phyloP scores from a whole-genome alignment of 129 eudicot species.

The Calendula officinalis region DNA sequence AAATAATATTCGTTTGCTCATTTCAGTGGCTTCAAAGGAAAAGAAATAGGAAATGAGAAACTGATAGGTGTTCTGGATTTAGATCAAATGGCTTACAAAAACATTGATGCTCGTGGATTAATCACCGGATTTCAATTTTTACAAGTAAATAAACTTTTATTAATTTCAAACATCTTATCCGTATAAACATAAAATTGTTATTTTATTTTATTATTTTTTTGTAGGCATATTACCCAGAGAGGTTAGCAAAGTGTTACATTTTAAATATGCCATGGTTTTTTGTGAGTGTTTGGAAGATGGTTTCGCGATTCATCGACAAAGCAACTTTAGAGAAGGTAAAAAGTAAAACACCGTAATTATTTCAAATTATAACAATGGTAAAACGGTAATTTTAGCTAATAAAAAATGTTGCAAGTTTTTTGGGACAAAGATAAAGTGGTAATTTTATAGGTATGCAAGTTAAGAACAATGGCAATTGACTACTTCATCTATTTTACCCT shows the following conservation, averaged over 20 bases:
- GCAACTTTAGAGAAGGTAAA: constrained; percentile 63
- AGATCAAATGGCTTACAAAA: constrained; percentile 47
- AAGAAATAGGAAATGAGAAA: constrained; percentile 72
- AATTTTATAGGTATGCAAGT: not conserved
- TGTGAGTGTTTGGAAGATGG: constrained; percentile 54
- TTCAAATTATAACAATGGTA: not conserved
- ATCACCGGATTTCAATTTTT: constrained; percentile 78
- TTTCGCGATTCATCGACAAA: constrained; percentile 54
- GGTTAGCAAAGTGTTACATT: constrained; percentile 49
- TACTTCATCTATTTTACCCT: not conserved
- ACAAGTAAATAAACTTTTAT: constrained; percentile 43
- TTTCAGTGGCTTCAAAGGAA: constrained; percentile 60
- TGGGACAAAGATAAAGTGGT: not conserved
- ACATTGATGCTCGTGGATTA: constrained; percentile 66
- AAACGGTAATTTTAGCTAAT: constrained; percentile 1
- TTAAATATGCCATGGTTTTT: constrained; percentile 62
- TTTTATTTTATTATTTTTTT: not conserved
- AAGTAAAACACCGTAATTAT: not conserved
- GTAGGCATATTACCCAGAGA: constrained; percentile 69
- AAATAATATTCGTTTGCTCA: constrained; percentile 22
- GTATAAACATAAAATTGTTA: not conserved
- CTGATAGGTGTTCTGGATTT: constrained; percentile 59
- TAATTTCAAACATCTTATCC: too few species aligned
- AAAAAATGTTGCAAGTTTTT: not conserved
- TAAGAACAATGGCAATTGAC: not conserved